Percentiles rank a stretch among this genome's conserved stretches.
Conservation (phyloP, 73 alveolate species). For the Symbiodinium natans region DNA sequence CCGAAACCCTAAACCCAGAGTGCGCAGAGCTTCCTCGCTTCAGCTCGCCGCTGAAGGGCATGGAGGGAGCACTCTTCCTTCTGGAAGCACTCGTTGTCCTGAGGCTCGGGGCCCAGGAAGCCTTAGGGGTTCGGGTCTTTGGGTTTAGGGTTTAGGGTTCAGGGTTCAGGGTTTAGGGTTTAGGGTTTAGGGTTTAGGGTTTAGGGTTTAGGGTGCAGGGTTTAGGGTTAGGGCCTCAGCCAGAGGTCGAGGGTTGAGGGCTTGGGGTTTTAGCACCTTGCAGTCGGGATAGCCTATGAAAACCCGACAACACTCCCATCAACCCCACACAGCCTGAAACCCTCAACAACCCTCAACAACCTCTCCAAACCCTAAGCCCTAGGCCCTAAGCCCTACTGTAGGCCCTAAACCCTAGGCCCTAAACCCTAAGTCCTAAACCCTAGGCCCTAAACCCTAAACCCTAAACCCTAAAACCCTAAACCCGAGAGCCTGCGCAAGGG, state of each 20-base stretch:
- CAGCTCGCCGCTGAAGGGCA: constrained; percentile 17
- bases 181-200: background rate
- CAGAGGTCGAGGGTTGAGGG: background rate
- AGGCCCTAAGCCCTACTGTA: background rate
- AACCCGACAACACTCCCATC: background rate
- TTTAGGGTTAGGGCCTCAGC: background rate
- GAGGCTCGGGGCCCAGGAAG: too few relatives aligned
- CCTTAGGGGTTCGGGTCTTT: too few relatives aligned
- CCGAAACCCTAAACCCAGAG: background rate
- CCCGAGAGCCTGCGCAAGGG: background rate
- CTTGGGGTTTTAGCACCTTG: background rate
- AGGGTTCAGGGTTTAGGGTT: background rate
- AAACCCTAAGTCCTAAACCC: background rate
- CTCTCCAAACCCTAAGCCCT: background rate
- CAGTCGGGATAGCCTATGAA: too few relatives aligned
- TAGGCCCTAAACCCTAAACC: background rate
- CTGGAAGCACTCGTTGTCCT: background rate
- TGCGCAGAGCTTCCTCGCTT: background rate
- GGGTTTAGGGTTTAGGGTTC: background rate
- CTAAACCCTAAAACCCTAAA: background rate
- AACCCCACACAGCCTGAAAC: background rate
- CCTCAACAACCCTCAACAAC: background rate
- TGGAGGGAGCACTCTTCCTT: background rate
- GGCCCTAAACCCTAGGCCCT: background rate
- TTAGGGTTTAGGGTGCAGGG: background rate